Percentiles rank a stretch among this genome's conserved stretches.
phyloP scores from a whole-genome alignment of 73 alveolate genomes.

The Tetrahymena thermophila region DNA sequence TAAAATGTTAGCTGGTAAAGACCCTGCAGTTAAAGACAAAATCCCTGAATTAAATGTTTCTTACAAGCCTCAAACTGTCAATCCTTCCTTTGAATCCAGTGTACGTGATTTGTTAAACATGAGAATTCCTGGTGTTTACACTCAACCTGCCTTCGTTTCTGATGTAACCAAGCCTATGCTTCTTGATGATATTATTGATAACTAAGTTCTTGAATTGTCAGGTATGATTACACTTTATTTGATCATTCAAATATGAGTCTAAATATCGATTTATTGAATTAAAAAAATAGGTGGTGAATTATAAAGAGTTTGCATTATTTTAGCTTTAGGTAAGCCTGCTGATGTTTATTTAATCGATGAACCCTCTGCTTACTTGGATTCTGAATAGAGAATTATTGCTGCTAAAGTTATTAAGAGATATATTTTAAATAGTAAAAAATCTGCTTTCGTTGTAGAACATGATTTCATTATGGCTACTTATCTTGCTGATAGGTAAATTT shows the following conservation, averaged over 20 bases:
- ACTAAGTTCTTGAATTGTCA: slow-evolving; percentile 35
- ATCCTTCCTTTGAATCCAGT: slow-evolving; percentile 91
- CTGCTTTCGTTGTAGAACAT: slow-evolving; percentile 97
- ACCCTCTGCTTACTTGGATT: slow-evolving; percentile 98
- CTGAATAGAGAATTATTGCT: slow-evolving; percentile 93
- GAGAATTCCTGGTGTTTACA: slow-evolving; percentile 66
- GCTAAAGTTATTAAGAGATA: slow-evolving; percentile 95
- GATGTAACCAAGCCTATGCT: slow-evolving; percentile 95
- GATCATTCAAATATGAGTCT: not conserved
- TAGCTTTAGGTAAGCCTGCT: slow-evolving; percentile 95
- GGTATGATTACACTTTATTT: not conserved
- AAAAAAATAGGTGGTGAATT: slow-evolving; percentile 98
- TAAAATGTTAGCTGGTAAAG: slow-evolving; percentile 92
- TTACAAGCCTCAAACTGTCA: slow-evolving; percentile 93
- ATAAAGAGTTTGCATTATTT: slow-evolving; percentile 93
- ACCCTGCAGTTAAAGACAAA: slow-evolving; percentile 61
- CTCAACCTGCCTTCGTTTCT: slow-evolving; percentile 83
- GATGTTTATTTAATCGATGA: slow-evolving; percentile 96
- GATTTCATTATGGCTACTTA: slow-evolving; percentile 99
- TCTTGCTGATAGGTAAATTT: slow-evolving; percentile 87
- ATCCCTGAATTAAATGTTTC: slow-evolving; percentile 87
- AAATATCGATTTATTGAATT: not conserved
- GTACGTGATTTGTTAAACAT: slow-evolving; percentile 75
- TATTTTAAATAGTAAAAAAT: slow-evolving; percentile 78
- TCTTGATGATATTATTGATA: slow-evolving; percentile 83